Evolutionary conservation across 2,329 filamentous ascomycete species (phyloP), one percentile per base, ranked within the genome.

Genomic region (Hypoxylon sp.): DNA sequence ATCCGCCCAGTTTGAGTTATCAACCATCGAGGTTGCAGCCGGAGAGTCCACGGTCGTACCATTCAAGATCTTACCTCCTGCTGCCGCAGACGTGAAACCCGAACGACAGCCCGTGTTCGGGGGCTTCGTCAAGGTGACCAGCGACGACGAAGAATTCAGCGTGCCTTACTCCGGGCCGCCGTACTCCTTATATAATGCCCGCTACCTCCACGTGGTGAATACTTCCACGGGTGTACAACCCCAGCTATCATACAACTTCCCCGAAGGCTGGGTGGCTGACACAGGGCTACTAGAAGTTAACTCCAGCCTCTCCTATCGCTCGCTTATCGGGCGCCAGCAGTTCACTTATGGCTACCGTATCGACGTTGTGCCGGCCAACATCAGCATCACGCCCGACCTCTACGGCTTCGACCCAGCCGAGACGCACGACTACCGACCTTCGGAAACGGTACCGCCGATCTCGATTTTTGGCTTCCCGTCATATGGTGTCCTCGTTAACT

Each of bases 101-200:
- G 45, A 53, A 1, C 54, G 56, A 17, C 42, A 46, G 16, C 65
- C 65, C 1, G 61, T 67, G 4, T 67, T 63, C 21, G 49, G 58
- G 7, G 64, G 64, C 4, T 67, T 55, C 45, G 48, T 67, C 15
- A 56, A 53, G 29, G 38, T 64, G 7, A 32, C 43, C 4, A 38
- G 27, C 34, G 32, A 51, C 8, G 46, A 42, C 8, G 51, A 64
- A 35, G 48, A 54, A 13, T 55, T 62, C 27, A 56, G 38, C 8
- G 42, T 65, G 6, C 64, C 64, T 4, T 67, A 67, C 34, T 55
- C 56, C 3, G 63, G 64, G 1, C 51, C 57, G 1, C 63, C 65
- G 0, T 67, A 63, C 20, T 64, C 60, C 8, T 36, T 61, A 2
- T 63, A 57, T 12, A 61, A 64, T 17, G 29, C 59, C 44, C 26